Conservation (phyloP, 2,329 filamentous ascomycete genomes). For the Phaeosphaeriaceae sp. region DNA sequence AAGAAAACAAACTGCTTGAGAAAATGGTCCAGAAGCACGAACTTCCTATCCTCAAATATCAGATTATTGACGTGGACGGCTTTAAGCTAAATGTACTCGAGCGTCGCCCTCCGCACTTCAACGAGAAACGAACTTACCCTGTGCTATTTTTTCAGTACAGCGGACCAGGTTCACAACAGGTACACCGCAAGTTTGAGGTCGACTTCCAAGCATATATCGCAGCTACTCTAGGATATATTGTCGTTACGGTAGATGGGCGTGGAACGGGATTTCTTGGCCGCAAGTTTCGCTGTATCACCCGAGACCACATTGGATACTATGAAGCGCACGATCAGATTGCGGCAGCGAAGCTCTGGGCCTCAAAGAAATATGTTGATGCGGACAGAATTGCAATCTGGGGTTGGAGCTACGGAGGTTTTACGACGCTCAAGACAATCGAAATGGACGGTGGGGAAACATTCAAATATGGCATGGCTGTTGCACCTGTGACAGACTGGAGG, state of each 20-base stretch:
- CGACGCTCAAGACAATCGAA: conserved; percentile 93
- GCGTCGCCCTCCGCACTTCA: conserved; percentile 87
- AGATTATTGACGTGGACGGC: conserved; percentile 82
- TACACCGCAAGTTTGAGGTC: conserved; percentile 78
- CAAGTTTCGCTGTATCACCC: conserved; percentile 78
- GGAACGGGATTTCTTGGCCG: conserved; percentile 92
- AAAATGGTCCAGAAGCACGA: conserved; percentile 76
- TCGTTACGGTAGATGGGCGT: conserved; percentile 91
- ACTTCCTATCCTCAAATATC: conserved; percentile 81
- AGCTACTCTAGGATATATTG: conserved; percentile 84
- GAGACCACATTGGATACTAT: conserved; percentile 81
- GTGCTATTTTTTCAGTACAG: conserved; percentile 96
- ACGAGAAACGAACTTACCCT: conserved; percentile 82
- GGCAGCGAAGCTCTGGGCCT: conserved; percentile 82
- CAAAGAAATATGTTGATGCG: conserved; percentile 81
- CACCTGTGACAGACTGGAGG: conserved; percentile 97
- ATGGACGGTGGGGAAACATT: conserved; percentile 88
- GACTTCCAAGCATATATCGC: conserved; percentile 93
- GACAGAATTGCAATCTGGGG: conserved; percentile 92
- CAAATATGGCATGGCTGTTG: conserved; percentile 96
- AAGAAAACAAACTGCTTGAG: conserved; percentile 76
- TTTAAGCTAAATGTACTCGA: conserved; percentile 78
- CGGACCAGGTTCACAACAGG: conserved; percentile 89
- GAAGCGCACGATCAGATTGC: conserved; percentile 92
- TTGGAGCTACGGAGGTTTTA: conserved; percentile 97